Evolutionary conservation across 2,329 filamentous ascomycete genomes (phyloP).

Genomic region (Aschersonia sp.): DNA sequence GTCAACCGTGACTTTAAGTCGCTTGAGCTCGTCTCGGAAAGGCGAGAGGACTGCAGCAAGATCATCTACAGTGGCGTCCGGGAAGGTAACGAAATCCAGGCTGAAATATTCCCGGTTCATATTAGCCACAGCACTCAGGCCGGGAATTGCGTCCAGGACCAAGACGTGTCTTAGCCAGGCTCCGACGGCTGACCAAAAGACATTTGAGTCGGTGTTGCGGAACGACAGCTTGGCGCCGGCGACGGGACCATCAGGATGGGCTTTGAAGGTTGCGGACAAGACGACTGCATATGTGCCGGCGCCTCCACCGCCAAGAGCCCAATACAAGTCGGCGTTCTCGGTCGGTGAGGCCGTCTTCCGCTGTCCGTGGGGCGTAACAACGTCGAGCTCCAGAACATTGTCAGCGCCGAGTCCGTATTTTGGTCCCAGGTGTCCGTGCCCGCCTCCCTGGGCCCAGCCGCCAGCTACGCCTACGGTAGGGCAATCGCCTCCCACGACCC

Average conservation of each 20-base stretch:
- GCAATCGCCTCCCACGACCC: slow-evolving; percentile 14
- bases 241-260: not conserved
- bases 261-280: slow-evolving; percentile 17
- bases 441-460: slow-evolving; percentile 45
- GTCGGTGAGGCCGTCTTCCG: slow-evolving; percentile 28
- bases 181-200: not conserved
- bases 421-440: slow-evolving; percentile 36
- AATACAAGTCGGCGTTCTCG: slow-evolving; percentile 37
- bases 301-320: slow-evolving; percentile 43
- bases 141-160: not conserved
- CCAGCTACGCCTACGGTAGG: slow-evolving; percentile 36
- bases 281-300: slow-evolving; percentile 31
- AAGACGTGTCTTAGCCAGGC: not conserved
- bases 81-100: not conserved
- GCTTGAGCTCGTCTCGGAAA: too few relatives aligned
- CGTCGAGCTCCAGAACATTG: slow-evolving; percentile 37
- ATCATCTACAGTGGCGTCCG: not conserved
- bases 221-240: not conserved
- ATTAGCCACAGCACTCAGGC: not conserved
- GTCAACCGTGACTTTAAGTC: too few relatives aligned
- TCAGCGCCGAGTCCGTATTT: slow-evolving; percentile 43
- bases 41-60: too few relatives aligned
- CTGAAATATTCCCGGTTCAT: not conserved
- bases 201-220: not conserved
- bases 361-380: slow-evolving; percentile 35